Base-by-base conservation (phyloP, 371 early-diverging fungal species). In the Mucor racemosus region DNA sequence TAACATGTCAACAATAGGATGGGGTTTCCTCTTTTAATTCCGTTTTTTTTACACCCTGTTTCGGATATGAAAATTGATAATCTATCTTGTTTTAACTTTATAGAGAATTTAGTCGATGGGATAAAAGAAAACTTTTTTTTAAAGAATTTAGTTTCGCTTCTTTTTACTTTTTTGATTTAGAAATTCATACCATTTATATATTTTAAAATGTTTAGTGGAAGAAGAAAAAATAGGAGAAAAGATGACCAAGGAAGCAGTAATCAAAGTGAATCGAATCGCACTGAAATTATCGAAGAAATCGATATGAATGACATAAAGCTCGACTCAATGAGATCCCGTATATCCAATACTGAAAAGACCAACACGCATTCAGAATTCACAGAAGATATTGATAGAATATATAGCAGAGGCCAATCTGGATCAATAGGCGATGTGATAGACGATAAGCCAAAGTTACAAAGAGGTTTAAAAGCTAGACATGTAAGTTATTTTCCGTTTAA, bases 391-490 rank as follows among this genome's bases (percentile, higher is more conserved):
- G 56, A 54, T 9, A 31, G 60, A 17, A 38, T 66, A 0, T 66
- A 66, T 21, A 66, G 60, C 35, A 19, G 64, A 56, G 66, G 66
- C 1, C 60, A 60, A 54, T 54, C 59, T 14, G 65, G 64, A 44
- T 69, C 69, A 1, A 58, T 69, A 36, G 64, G 61, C 7, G 69
- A 69, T 55, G 53, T 64, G 5, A 35, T 62, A 36, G 69, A 69
- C 10, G 69, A 69, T n/a, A 57, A 33, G 17, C 69, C 69, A 8
- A 54, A 63, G 14, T 54, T 73, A 53, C 66, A 73, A 19, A 58
- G 74, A 66, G 74, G 67, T n/a, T 60, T 73, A 7, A 73, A 73
- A 57, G 74, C 74, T 38, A 64, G 74, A 42, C 74, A 73, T 69
- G 74, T 73, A 73, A 50, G 53, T n/a, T n/a, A n/a, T n/a, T n/a